Conservation (phyloP, 148 eudicot species). For the Pharnaceum exiguum region DNA sequence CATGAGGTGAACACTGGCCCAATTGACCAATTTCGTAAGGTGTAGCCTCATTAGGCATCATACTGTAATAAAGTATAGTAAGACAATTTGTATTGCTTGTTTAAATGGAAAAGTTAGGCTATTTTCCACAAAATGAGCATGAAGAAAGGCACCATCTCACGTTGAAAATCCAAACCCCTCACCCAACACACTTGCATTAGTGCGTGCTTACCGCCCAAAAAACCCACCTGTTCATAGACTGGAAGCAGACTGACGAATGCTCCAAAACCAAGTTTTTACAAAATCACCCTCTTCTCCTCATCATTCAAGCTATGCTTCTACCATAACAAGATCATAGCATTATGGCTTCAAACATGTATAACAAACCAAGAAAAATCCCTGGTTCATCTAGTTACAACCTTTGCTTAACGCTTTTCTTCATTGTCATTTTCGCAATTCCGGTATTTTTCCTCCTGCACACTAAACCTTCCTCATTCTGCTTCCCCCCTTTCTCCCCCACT, state of each 20-base stretch:
- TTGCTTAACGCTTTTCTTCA: slow-evolving; percentile 52
- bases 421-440: slow-evolving; percentile 56
- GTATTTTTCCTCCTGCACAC: slow-evolving; percentile 58
- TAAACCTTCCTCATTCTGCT: slow-evolving; percentile 32
- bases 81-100: slow-evolving; percentile 7
- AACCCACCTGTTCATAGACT: background rate
- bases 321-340: no score
- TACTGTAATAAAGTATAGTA: background rate
- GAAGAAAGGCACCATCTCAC: slow-evolving; percentile 17
- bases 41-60: no score
- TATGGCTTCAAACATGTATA: slow-evolving; percentile 41
- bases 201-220: slow-evolving; percentile 42
- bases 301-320: no score
- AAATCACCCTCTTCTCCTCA: background rate
- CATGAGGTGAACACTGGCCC: slow-evolving; percentile 1
- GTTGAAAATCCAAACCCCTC: slow-evolving; percentile 7
- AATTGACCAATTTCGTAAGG: slow-evolving; percentile 17
- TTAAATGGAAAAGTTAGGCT: slow-evolving; percentile 25
- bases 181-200: slow-evolving; percentile 29
- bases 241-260: slow-evolving; percentile 11
- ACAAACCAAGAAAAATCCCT: slow-evolving; percentile 37
- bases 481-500: slow-evolving; percentile 18
- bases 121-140: slow-evolving; percentile 15
- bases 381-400: slow-evolving; percentile 38
- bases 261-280: background rate